These are phyloP conservation scores for Mollisia scopiformis DNA, from an alignment of 2,329 filamentous ascomycete genomes.

Conservation along the genomic window DNA sequence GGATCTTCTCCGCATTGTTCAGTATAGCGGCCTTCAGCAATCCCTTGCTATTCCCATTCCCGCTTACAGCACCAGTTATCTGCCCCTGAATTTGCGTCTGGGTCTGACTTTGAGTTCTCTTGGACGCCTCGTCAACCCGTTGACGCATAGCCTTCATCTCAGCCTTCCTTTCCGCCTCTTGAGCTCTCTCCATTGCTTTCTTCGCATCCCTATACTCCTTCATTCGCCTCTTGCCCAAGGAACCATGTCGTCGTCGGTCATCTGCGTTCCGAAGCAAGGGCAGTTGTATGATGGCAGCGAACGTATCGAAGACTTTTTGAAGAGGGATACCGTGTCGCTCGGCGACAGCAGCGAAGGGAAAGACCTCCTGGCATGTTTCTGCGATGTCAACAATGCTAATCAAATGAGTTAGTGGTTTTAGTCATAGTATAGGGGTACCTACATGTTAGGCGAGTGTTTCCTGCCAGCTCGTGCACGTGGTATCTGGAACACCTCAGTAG, in stretches of 20 bases:
- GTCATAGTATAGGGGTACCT: constrained; percentile 8
- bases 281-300: constrained; percentile 51
- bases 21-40: constrained; percentile 22
- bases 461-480: constrained; percentile 3
- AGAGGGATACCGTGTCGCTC: constrained; percentile 46
- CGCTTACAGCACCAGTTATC: neutral
- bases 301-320: constrained; percentile 50
- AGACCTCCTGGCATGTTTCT: constrained; percentile 49
- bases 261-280: constrained; percentile 49
- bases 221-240: constrained; percentile 44
- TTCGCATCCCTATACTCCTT: constrained; percentile 44
- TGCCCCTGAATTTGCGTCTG: neutral
- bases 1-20: constrained; percentile 15
- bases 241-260: constrained; percentile 46
- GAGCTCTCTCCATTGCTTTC: constrained; percentile 42
- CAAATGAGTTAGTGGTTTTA: constrained; percentile 24
- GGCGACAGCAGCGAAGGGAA: constrained; percentile 50
- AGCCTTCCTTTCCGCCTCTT: constrained; percentile 27
- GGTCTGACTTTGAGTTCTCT: neutral
- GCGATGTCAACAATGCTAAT: constrained; percentile 52
- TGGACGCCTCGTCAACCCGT: constrained; percentile 13
- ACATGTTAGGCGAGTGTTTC: constrained; percentile 32
- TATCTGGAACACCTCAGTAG: constrained; percentile 7
- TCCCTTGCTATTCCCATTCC: neutral
- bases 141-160: constrained; percentile 14